Conservation (phyloP, 2,329 filamentous ascomycete genomes). For the Hypoxylon sp. region DNA sequence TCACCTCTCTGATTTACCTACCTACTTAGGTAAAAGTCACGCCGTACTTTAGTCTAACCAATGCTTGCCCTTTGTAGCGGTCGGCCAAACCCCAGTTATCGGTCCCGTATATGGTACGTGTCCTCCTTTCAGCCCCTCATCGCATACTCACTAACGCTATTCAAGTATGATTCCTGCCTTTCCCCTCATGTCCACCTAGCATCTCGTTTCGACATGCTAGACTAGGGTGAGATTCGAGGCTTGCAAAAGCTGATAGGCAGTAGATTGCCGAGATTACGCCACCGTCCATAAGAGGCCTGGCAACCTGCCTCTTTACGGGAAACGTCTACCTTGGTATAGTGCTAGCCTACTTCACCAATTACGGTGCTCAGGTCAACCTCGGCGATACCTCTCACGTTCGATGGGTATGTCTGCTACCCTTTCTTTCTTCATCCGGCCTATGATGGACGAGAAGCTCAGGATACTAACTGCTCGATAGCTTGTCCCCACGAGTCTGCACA, state of each 20-base stretch:
- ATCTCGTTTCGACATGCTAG: neutral
- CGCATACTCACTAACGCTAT: constrained; percentile 4
- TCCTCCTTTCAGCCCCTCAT: constrained; percentile 54
- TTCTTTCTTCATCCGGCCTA: neutral
- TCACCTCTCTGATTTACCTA: too few species aligned
- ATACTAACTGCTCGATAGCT: constrained; percentile 54
- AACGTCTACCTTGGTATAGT: constrained; percentile 81
- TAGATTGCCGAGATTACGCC: constrained; percentile 74
- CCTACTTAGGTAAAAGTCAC: too few species aligned
- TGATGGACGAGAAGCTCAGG: neutral
- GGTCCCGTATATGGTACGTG: constrained; percentile 66
- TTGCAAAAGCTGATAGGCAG: constrained; percentile 44
- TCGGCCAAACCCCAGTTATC: constrained; percentile 72
- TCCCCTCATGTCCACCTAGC: neutral
- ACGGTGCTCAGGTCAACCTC: constrained; percentile 63
- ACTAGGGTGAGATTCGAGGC: constrained; percentile 1
- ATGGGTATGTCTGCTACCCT: constrained; percentile 55
- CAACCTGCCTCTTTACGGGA: constrained; percentile 74
- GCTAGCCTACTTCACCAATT: constrained; percentile 79
- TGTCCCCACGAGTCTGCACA: constrained; percentile 76
- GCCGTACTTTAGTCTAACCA: too few species aligned
- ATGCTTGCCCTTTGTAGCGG: too few species aligned
- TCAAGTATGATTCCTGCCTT: constrained; percentile 21
- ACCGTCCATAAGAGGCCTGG: constrained; percentile 73
- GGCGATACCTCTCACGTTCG: constrained; percentile 55